These are phyloP conservation scores for Pleurotus citrinopileatus DNA, from an alignment of 768 basidiomycete species.

Conservation along the genomic window DNA sequence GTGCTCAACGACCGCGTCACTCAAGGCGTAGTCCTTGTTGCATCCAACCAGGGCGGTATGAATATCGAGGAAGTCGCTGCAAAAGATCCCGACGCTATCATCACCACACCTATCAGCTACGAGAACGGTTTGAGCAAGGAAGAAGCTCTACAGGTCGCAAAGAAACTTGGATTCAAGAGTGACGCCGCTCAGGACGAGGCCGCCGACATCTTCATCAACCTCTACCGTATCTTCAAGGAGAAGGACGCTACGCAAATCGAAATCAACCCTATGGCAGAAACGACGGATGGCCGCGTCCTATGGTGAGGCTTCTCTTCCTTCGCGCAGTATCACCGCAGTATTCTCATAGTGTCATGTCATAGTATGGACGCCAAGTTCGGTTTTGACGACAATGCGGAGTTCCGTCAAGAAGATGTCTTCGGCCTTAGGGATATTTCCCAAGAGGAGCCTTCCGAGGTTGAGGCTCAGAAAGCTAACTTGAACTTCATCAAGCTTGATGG, in stretches of 20 bases:
- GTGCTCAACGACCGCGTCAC: conserved; percentile 91
- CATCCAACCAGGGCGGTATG: conserved; percentile 96
- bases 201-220: conserved; percentile 88
- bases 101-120: conserved; percentile 90
- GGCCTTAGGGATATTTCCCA: conserved; percentile 87
- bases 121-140: conserved; percentile 73
- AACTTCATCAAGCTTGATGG: conserved; percentile 99
- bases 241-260: conserved; percentile 99
- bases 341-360: conserved; percentile 6
- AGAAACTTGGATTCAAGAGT: conserved; percentile 84
- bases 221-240: conserved; percentile 97
- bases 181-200: conserved; percentile 75
- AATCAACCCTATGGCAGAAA: conserved; percentile 97
- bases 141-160: conserved; percentile 76
- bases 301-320: conserved; percentile 59
- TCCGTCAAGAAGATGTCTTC: conserved; percentile 92
- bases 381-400: conserved; percentile 99
- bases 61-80: conserved; percentile 99
- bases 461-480: conserved; percentile 92
- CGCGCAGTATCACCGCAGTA: neutral
- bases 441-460: conserved; percentile 96
- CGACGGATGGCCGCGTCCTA: conserved; percentile 86
- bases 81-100: conserved; percentile 91
- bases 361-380: conserved; percentile 99
- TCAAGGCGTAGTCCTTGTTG: conserved; percentile 89